phyloP scores from a whole-genome alignment of 371 early-diverging fungal genomes.

The Mortierella sp. region DNA sequence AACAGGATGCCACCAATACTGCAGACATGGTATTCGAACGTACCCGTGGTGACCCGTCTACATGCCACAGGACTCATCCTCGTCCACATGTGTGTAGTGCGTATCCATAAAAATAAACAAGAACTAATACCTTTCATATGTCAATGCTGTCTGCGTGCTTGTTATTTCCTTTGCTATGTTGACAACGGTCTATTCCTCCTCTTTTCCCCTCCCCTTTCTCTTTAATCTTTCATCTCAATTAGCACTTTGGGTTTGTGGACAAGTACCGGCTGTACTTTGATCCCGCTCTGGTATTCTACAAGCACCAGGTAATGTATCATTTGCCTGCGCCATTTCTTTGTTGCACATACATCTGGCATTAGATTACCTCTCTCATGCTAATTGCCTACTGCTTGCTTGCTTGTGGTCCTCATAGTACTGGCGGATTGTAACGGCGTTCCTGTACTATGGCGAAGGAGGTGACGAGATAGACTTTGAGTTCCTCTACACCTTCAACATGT shows the following conservation, averaged over 20 bases:
- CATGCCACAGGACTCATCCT: constrained; percentile 10
- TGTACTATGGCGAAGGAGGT: not conserved
- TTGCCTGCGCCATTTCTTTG: not conserved
- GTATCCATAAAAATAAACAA: not conserved
- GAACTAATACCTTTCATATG: not conserved
- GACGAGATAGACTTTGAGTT: not conserved
- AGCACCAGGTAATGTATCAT: not conserved
- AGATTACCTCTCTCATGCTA: too few species aligned
- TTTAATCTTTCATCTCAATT: not conserved
- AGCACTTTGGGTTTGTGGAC: constrained; percentile 7
- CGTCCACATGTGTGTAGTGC: constrained; percentile 11
- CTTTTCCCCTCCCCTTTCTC: not conserved
- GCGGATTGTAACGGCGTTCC: not conserved
- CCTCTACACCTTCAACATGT: constrained; percentile 2
- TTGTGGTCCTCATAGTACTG: not conserved
- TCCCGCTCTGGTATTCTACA: not conserved
- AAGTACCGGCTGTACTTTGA: not conserved
- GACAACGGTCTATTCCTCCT: not conserved
- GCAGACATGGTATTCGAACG: not conserved
- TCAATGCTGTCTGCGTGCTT: not conserved
- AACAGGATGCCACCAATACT: not conserved
- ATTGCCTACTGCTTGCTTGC: not conserved
- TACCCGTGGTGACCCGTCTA: not conserved
- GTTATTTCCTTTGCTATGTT: not conserved
- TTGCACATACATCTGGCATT: too few species aligned